Evolutionary conservation across 257 asterid species (phyloP), one percentile per base, ranked within the genome.

Genomic region (Solanum paucissectum): DNA sequence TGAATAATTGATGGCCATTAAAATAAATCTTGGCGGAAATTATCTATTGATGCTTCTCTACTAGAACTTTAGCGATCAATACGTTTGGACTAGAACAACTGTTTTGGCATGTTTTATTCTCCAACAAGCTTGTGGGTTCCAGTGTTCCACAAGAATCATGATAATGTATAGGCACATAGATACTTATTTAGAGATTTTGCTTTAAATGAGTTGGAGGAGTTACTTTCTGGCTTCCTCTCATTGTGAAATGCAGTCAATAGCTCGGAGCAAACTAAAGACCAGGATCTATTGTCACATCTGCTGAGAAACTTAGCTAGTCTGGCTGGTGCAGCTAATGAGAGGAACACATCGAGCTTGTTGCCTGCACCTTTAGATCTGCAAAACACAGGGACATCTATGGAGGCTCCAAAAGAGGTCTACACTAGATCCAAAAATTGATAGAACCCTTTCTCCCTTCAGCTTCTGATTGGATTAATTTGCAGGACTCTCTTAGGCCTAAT

Each of bases 291-390:
- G 46, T 60, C 92, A 79, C 91, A 92, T 88, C 88, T 92, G 64
- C n/a, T 91, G 86, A 91, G 91, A 88, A 92, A 89, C 91, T 91
- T 92, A 38, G 92, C 91, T 33, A 90, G 88, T 89, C 73, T 88
- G 86, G 69, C 90, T 83, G 93, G 90, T 60, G 52, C 89, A 64
- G 79, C 64, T 77, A 89, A 86, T 77, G 91, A 90, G 86, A 87
- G 90, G 66, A 88, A 86, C 25, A 32, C 84, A 36, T 23, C 89
- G 27, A 89, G 90, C 49, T 34, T 89, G 25, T 87, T 87, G 86
- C 76, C 90, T 33, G 89, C 74, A 85, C 91, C 92, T 34, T 88
- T 85, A 89, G 92, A 89, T 87, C 73, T 84, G 44, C 88, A 83
- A 66, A 90, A 52, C 77, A 76, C 85, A 12, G 90, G 89, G 87